phyloP scores from a whole-genome alignment of 768 basidiomycete species.

The Trametopsis cervina region DNA sequence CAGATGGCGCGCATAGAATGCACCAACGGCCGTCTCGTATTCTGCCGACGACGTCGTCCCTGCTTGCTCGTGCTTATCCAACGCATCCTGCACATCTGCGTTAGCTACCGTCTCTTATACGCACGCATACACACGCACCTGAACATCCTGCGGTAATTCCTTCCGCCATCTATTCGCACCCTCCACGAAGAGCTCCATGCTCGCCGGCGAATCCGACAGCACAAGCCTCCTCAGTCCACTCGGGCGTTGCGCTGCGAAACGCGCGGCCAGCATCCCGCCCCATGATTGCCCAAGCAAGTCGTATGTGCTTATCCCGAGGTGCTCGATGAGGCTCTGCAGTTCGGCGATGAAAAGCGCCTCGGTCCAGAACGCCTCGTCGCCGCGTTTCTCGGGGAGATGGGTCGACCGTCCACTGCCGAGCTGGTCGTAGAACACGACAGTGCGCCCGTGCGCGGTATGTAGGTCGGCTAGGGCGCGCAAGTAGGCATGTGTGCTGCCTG shows the following conservation, averaged over 20 bases:
- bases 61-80: constrained; percentile 34
- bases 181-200: constrained; percentile 35
- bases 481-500: constrained; percentile 35
- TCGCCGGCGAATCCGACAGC: constrained; percentile 35
- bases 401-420: constrained; percentile 40
- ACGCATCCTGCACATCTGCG: constrained; percentile 1
- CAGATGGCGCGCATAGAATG: constrained; percentile 36
- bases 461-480: constrained; percentile 33
- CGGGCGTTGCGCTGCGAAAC: constrained; percentile 36
- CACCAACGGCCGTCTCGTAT: constrained; percentile 35
- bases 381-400: constrained; percentile 30
- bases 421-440: constrained; percentile 47
- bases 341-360: constrained; percentile 46
- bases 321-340: constrained; percentile 39
- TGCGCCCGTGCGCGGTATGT: constrained; percentile 21
- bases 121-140: background rate
- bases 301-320: constrained; percentile 36
- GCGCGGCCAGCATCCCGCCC: constrained; percentile 46
- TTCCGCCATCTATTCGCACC: constrained; percentile 24
- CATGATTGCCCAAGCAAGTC: constrained; percentile 49
- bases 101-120: background rate
- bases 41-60: constrained; percentile 37
- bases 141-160: constrained; percentile 34
- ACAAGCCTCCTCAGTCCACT: constrained; percentile 38
- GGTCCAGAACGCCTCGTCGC: constrained; percentile 32